phyloP scores from a whole-genome alignment of 805 yeast species.

The Saturnispora halmiae region DNA sequence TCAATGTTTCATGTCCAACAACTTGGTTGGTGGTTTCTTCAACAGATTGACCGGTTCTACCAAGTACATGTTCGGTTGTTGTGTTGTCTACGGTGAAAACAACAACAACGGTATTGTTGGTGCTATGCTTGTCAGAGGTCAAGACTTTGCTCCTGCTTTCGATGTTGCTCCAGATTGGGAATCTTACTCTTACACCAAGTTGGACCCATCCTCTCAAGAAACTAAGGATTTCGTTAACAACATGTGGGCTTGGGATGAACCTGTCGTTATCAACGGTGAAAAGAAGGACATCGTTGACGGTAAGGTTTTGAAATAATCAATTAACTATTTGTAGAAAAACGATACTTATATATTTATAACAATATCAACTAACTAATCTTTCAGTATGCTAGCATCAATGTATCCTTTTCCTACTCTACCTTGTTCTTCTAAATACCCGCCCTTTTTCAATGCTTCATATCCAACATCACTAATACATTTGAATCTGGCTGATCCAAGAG shows the following conservation, averaged over 20 bases:
- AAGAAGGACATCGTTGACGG: conserved; percentile 89
- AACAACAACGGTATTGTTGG: conserved; percentile 96
- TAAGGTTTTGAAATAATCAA: conserved; percentile 81
- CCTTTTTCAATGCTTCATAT: conserved; percentile 38
- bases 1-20: conserved; percentile 95
- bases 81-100: conserved; percentile 97
- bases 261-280: conserved; percentile 71
- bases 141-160: conserved; percentile 83
- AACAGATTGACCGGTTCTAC: conserved; percentile 86
- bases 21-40: conserved; percentile 96
- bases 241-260: conserved; percentile 98
- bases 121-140: conserved; percentile 92
- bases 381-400: conserved; percentile 13
- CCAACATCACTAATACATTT: conserved; percentile 55
- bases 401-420: conserved; percentile 9
- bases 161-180: conserved; percentile 99
- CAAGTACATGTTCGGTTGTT: conserved; percentile 87
- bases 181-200: conserved; percentile 74
- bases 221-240: conserved; percentile 75
- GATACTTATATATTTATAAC: neutral
- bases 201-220: conserved; percentile 70
- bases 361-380: neutral
- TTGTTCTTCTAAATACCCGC: conserved; percentile 22
- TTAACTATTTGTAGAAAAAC: neutral
- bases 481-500: conserved; percentile 64